These are phyloP conservation scores for Dothideomycetidae sp. DNA, from an alignment of 2,329 filamentous ascomycete species.

Conservation along the genomic window DNA sequence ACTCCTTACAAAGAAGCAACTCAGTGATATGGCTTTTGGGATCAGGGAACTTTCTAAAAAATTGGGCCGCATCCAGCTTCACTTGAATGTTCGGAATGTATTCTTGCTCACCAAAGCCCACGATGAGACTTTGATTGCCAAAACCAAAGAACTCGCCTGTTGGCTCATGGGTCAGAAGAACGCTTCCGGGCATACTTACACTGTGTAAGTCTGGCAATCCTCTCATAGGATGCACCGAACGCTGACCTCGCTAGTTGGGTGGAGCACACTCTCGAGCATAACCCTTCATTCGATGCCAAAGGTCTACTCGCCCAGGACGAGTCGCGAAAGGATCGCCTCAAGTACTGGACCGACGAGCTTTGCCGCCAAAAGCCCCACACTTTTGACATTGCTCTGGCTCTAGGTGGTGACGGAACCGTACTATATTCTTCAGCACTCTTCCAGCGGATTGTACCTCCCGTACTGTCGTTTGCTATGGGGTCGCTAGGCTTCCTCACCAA, in stretches of 20 bases:
- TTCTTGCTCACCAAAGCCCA: conserved; percentile 89
- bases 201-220: conserved; percentile 40
- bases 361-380: conserved; percentile 65
- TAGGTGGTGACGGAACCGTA: conserved; percentile 80
- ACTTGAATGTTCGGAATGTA: conserved; percentile 65
- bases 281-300: conserved; percentile 58
- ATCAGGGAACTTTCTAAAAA: conserved; percentile 81
- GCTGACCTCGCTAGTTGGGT: conserved; percentile 38
- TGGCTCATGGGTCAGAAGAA: conserved; percentile 64
- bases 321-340: conserved; percentile 44
- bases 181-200: conserved; percentile 48
- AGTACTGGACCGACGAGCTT: conserved; percentile 72
- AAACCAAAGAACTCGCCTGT: conserved; percentile 60
- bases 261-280: conserved; percentile 58
- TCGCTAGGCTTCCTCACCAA: conserved; percentile 93
- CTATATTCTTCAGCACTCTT: conserved; percentile 95
- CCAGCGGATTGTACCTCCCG: conserved; percentile 84
- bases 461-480: conserved; percentile 79
- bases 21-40: conserved; percentile 94
- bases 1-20: conserved; percentile 85
- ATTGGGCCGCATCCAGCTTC: conserved; percentile 67
- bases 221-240: neutral
- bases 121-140: conserved; percentile 62
- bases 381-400: conserved; percentile 85
- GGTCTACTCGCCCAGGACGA: conserved; percentile 51